These are phyloP conservation scores for Xylaria sp. DNA, from an alignment of 2,329 filamentous ascomycete genomes.

Conservation along the genomic window DNA sequence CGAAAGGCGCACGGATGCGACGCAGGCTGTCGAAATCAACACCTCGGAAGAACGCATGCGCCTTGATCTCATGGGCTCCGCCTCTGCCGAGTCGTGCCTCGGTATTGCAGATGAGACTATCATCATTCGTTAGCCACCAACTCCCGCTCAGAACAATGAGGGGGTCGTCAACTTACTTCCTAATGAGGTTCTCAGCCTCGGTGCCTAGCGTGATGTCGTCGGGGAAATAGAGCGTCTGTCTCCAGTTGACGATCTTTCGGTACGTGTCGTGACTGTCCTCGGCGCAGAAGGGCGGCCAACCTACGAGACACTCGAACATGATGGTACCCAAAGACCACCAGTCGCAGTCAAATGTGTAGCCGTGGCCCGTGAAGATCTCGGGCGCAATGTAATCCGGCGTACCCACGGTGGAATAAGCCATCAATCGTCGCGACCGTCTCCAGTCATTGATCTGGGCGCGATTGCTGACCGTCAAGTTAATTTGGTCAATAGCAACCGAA, in stretches of 20 bases:
- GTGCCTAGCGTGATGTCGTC: constrained; percentile 84
- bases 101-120: constrained; percentile 85
- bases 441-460: constrained; percentile 97
- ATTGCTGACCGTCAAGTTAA: constrained; percentile 96
- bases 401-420: constrained; percentile 97
- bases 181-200: constrained; percentile 87
- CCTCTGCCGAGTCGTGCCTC: constrained; percentile 85
- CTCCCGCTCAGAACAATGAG: not conserved
- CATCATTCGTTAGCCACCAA: constrained; percentile 10
- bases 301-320: constrained; percentile 98
- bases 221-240: constrained; percentile 90
- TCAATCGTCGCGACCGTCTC: constrained; percentile 89
- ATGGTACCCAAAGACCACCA: constrained; percentile 99
- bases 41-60: constrained; percentile 91
- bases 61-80: constrained; percentile 87
- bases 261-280: constrained; percentile 98
- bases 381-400: constrained; percentile 98
- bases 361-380: constrained; percentile 94
- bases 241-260: constrained; percentile 98
- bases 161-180: constrained; percentile 57
- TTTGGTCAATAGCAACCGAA: constrained; percentile 94
- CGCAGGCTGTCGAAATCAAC: constrained; percentile 93
- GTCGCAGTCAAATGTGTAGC: constrained; percentile 94
- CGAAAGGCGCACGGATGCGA: constrained; percentile 89
- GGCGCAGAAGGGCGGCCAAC: constrained; percentile 98